Percentiles rank a stretch among this genome's conserved stretches.
phyloP scores from a whole-genome alignment of 768 basidiomycete genomes.

The Suillus subalutaceus region DNA sequence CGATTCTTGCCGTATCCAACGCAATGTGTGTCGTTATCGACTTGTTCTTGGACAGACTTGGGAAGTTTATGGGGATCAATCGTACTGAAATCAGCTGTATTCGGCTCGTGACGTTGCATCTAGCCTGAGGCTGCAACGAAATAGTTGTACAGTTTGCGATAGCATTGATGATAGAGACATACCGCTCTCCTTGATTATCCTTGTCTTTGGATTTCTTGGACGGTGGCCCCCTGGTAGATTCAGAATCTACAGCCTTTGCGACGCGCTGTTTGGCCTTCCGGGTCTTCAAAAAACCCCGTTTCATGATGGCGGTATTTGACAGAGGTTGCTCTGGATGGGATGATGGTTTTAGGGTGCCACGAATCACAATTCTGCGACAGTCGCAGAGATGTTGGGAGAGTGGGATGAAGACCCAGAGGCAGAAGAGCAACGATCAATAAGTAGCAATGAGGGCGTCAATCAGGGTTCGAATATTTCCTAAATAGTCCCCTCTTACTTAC shows the following conservation, averaged over 20 bases:
- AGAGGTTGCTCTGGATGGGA: not conserved
- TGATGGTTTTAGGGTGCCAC: not conserved
- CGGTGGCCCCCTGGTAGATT: not conserved
- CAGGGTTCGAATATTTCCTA: not conserved
- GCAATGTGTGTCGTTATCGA: not conserved
- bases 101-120: not conserved
- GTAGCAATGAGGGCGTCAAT: not conserved
- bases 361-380: not conserved
- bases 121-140: not conserved
- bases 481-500: not conserved
- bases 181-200: not conserved
- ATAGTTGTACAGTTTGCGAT: not conserved
- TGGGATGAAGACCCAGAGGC: not conserved
- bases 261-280: conserved; percentile 15
- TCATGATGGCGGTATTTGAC: conserved; percentile 23
- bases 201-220: conserved; percentile 7
- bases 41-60: conserved; percentile 5
- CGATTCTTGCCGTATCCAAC: conserved; percentile 17
- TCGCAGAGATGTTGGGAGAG: not conserved
- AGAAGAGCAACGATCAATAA: not conserved
- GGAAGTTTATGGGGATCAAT: conserved; percentile 11
- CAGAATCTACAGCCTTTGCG: conserved; percentile 8
- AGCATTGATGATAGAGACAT: not conserved
- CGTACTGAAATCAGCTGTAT: not conserved
- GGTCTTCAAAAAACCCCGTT: conserved; percentile 25